Evolutionary conservation across 148 eudicot species (phyloP).

Genomic region (Camellia lanceoleosa): DNA sequence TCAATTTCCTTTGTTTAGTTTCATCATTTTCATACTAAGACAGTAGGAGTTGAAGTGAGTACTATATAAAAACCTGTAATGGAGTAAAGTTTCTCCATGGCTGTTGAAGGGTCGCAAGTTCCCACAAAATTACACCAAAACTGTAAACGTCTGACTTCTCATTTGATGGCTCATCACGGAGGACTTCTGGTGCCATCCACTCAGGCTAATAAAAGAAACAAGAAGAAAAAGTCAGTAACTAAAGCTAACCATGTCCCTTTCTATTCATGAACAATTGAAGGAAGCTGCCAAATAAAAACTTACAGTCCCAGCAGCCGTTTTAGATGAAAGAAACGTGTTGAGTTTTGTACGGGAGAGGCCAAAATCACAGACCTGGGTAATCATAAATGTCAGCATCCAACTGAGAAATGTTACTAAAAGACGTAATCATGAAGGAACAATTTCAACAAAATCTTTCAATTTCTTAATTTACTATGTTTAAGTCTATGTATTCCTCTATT

Average conservation of each 20-base stretch:
- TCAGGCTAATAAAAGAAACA: constrained; percentile 51
- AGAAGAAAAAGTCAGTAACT: background rate
- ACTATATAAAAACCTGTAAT: constrained; percentile 56
- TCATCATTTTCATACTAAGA: background rate
- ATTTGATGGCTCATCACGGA: constrained; percentile 86
- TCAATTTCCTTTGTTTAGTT: background rate
- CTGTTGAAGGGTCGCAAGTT: constrained; percentile 80
- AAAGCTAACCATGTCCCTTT: background rate
- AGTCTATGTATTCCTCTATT: too few relatives aligned
- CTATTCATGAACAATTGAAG: background rate
- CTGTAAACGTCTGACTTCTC: constrained; percentile 96
- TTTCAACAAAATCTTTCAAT: too few relatives aligned
- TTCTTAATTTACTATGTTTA: too few relatives aligned
- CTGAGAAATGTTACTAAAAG: background rate
- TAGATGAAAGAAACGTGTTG: constrained; percentile 85
- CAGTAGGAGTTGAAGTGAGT: background rate
- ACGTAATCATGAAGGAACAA: too few relatives aligned
- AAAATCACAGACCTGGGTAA: constrained; percentile 78
- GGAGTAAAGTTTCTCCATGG: constrained; percentile 87
- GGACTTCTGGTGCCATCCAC: constrained; percentile 99
- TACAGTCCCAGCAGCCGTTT: constrained; percentile 95
- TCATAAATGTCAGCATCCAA: constrained; percentile 8
- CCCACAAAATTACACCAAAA: constrained; percentile 96
- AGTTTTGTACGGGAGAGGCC: constrained; percentile 88
- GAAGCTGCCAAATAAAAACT: constrained; percentile 25